Percentiles rank a stretch among this genome's conserved stretches.
phyloP scores from a whole-genome alignment of 192 early-diverging fungal species.

The Umbelopsis sp. region DNA sequence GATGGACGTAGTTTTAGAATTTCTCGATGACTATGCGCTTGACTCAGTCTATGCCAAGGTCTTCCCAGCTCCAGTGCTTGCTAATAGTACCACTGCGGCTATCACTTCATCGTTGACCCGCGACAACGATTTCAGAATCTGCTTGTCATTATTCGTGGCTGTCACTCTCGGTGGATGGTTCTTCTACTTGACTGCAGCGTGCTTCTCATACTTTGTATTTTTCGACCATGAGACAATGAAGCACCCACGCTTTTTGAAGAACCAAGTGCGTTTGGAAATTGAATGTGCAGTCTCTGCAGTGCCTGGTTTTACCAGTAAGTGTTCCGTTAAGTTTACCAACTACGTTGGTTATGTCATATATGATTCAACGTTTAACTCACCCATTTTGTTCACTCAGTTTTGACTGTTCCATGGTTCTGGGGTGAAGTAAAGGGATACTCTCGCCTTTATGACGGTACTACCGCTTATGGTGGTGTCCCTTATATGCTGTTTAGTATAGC shows the following conservation, averaged over 20 bases:
- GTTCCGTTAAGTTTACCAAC: not conserved
- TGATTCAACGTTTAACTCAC: not conserved
- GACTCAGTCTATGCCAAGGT: constrained; percentile 61
- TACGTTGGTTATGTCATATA: not conserved
- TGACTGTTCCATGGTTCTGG: constrained; percentile 92
- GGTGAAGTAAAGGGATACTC: constrained; percentile 92
- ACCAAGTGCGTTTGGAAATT: constrained; percentile 92
- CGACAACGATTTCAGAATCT: constrained; percentile 73
- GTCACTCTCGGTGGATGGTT: constrained; percentile 71
- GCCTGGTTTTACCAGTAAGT: constrained; percentile 68
- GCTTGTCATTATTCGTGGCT: constrained; percentile 70
- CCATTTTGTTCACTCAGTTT: constrained; percentile 31
- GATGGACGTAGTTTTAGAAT: constrained; percentile 72
- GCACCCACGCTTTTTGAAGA: constrained; percentile 91
- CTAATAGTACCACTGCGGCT: constrained; percentile 41
- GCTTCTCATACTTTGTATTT: constrained; percentile 79
- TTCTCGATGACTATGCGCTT: constrained; percentile 65
- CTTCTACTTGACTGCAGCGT: constrained; percentile 82
- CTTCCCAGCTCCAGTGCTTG: constrained; percentile 42
- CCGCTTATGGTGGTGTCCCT: constrained; percentile 31
- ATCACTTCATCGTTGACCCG: constrained; percentile 48
- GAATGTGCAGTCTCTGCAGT: constrained; percentile 74
- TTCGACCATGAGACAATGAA: constrained; percentile 90
- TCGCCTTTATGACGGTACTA: constrained; percentile 72
- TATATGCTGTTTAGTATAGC: constrained; percentile 70